Evolutionary conservation across 2,329 filamentous ascomycete species (phyloP).

Genomic region (Aphanocladium album): DNA sequence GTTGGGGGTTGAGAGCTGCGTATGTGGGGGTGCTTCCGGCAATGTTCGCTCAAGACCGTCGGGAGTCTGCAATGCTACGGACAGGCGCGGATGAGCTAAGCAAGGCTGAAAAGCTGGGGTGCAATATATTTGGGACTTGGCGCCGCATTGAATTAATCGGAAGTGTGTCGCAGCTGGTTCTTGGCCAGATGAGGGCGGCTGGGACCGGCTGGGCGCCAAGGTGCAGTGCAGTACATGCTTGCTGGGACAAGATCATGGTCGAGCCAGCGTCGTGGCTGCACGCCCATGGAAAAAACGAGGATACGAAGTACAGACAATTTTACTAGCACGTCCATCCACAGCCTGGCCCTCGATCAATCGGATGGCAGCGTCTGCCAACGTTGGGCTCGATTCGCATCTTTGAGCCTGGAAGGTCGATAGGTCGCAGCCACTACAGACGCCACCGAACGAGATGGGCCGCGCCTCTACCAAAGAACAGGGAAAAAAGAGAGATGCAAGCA

Average conservation of each 20-base stretch:
- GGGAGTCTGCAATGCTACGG: too few species aligned
- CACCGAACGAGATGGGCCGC: background rate
- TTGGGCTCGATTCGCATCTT: background rate
- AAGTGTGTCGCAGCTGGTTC: background rate
- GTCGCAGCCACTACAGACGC: background rate
- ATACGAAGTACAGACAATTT: background rate
- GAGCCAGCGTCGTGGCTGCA: background rate
- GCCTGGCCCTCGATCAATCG: background rate
- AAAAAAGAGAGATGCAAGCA: background rate
- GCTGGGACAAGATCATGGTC: background rate
- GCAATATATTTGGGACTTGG: too few species aligned
- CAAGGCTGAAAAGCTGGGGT: too few species aligned
- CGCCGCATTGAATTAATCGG: too few species aligned
- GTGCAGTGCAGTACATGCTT: too few species aligned
- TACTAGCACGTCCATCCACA: background rate
- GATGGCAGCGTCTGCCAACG: background rate
- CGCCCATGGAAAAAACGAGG: background rate
- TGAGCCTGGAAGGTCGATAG: background rate
- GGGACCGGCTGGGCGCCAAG: constrained; percentile 7
- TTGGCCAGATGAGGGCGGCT: background rate
- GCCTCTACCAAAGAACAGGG: background rate
- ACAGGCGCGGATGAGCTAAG: too few species aligned
- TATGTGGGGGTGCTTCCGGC: too few species aligned
- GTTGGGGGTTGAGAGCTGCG: too few species aligned
- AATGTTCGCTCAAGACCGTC: too few species aligned